phyloP scores from a whole-genome alignment of 1,139 yeast species.

The Suhomyces taliae region DNA sequence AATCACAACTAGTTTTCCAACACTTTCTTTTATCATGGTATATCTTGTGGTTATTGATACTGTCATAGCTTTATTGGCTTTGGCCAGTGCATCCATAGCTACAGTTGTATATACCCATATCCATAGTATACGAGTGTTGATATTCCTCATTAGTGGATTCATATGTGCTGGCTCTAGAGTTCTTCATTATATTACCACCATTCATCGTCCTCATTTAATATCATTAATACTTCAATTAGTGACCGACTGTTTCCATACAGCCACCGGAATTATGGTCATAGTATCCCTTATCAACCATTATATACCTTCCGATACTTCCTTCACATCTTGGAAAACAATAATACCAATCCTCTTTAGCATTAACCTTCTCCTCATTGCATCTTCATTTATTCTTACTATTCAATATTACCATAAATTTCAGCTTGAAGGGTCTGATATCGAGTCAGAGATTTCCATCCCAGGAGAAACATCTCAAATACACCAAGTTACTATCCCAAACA shows the following conservation, averaged over 20 bases:
- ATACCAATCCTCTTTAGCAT: conserved; percentile 14
- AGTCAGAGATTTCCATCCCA: background rate
- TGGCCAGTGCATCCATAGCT: conserved; percentile 5
- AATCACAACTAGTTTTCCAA: background rate
- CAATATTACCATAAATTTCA: background rate
- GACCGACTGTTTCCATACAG: conserved; percentile 17
- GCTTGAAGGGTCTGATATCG: background rate
- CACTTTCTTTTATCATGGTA: background rate
- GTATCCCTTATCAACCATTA: conserved; percentile 14
- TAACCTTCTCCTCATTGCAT: conserved; percentile 10
- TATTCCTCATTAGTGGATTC: conserved; percentile 8
- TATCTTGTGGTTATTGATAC: conserved; percentile 2
- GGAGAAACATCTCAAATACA: background rate
- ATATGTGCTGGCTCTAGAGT: background rate
- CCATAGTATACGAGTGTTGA: conserved; percentile 2
- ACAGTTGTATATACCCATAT: conserved; percentile 1
- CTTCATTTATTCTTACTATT: conserved; percentile 2
- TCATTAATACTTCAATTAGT: conserved; percentile 9
- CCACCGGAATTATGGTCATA: conserved; percentile 21
- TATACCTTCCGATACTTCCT: conserved; percentile 1
- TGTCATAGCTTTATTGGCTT: conserved; percentile 4
- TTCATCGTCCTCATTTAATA: background rate
- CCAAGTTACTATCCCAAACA: conserved; percentile 6
- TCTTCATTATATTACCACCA: background rate
- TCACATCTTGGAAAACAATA: conserved; percentile 8